These are phyloP conservation scores for Neurospora crassa DNA, from an alignment of 2,329 filamentous ascomycete genomes.

Conservation along the genomic window DNA sequence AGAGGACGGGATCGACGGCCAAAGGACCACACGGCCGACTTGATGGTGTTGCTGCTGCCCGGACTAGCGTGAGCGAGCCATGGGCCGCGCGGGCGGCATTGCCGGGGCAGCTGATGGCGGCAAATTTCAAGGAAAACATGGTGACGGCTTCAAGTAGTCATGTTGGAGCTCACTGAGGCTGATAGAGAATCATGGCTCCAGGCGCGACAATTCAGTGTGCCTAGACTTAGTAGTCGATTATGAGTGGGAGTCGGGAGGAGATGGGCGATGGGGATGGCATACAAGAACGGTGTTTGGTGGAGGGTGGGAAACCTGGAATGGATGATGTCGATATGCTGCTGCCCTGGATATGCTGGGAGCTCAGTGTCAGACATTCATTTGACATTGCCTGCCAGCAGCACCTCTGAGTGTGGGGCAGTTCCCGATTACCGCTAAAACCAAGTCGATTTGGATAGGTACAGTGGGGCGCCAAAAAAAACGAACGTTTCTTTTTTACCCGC, in stretches of 20 bases:
- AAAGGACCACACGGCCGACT: not conserved
- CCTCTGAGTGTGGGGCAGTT: not conserved
- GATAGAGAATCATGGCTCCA: constrained; percentile 6
- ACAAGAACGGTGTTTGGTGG: not conserved
- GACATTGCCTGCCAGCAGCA: not conserved
- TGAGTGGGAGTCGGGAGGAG: not conserved
- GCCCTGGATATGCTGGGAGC: not conserved
- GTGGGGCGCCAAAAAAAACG: too few relatives aligned
- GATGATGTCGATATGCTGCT: not conserved
- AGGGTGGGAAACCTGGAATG: not conserved
- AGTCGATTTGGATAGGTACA: too few relatives aligned
- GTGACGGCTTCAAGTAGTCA: constrained; percentile 6
- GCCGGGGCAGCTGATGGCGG: constrained; percentile 20
- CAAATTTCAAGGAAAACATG: constrained; percentile 20
- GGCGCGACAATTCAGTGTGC: not conserved
- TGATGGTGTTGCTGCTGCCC: constrained; percentile 14
- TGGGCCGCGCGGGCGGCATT: constrained; percentile 11
- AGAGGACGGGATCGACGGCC: not conserved
- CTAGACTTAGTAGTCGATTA: not conserved
- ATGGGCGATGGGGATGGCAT: not conserved
- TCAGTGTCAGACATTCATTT: not conserved
- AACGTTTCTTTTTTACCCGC: too few relatives aligned
- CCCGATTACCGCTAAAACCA: too few relatives aligned
- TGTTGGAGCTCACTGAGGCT: constrained; percentile 3
- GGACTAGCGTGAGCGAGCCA: constrained; percentile 7